Evolutionary conservation across 352 stramenopile genomes (phyloP).

Genomic region (Nothophytophthora sp.): DNA sequence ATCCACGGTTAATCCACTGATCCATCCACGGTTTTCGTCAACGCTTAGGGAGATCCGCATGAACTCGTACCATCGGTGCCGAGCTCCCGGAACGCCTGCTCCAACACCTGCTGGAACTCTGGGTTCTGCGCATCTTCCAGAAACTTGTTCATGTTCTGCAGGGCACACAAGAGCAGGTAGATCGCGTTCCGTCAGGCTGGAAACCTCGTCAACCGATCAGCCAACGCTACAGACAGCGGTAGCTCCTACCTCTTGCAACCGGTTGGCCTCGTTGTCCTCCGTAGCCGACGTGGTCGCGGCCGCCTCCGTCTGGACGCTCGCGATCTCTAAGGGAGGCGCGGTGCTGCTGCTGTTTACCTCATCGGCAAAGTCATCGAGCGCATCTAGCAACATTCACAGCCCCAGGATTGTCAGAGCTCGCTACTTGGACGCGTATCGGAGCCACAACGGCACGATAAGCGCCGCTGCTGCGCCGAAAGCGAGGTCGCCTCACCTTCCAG

Average conservation of each 20-base stretch:
- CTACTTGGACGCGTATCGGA: too few species aligned
- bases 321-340: conserved; percentile 33
- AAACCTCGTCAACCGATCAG: neutral
- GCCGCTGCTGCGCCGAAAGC: neutral
- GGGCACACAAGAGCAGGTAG: neutral
- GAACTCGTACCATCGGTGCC: conserved; percentile 61
- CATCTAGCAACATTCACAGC: conserved; percentile 38
- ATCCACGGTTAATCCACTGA: neutral
- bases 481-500: conserved; percentile 50
- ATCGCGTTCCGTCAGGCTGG: neutral
- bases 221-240: too few species aligned
- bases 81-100: conserved; percentile 88
- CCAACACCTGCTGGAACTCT: conserved; percentile 85
- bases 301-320: conserved; percentile 45
- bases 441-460: neutral
- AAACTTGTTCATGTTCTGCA: conserved; percentile 85
- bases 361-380: conserved; percentile 83
- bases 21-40: neutral
- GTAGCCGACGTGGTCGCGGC: conserved; percentile 45
- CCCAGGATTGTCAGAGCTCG: too few species aligned
- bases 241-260: conserved; percentile 60
- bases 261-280: conserved; percentile 56
- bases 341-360: conserved; percentile 39
- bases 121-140: conserved; percentile 86
- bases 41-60: too few species aligned